Base-by-base conservation (phyloP, 2,329 filamentous ascomycete genomes). In the Colletotrichum magnum region DNA sequence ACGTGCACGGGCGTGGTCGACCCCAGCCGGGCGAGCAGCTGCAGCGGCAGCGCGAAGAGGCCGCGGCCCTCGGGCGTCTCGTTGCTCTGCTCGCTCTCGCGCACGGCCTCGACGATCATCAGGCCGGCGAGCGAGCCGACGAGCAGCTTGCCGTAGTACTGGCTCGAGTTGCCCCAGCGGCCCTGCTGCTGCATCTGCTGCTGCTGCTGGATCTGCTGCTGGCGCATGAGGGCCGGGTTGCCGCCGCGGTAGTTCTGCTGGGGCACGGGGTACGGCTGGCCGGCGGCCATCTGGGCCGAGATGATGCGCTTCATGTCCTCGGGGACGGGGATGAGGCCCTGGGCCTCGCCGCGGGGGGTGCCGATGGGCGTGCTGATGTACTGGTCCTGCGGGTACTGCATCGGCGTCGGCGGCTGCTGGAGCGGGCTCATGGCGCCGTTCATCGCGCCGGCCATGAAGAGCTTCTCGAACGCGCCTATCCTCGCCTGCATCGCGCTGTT, bases 91-190 rank as follows among this genome's bases (percentile, higher is more conserved):
- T 94, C 88, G 73, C 90, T 83, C 77, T 92, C 88, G 43, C 87
- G 86, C 64, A 95, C 85, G 1, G 94, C 94, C 81, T 98, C 94
- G 73, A 97, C 82, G 41, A 98, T 87, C 95, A 98, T 97, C 18
- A 98, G 85, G 15, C 94, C 94, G 26, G 95, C 95, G 68, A 98
- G 87, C 18, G 95, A 95, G 50, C 95, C 95, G 5, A 98, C 90
- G 93, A 98, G 96, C 73, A 98, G 86, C 81, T 97, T 97, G 59
- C 88, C 89, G 67, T 88, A 86, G 70, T 90, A 91, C 1, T 87
- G 87, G 13, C 80, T 83, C 6, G 83, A 80, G 69, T 84, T 85
- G 59, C 83, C 84, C 88, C 89, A 91, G 43, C 85, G 81, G 63
- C 82, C 82, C 68, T 84, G 81, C 71, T 87, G 85, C 72, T 84